Percentiles rank a stretch among this genome's conserved stretches.
Evolutionary conservation across 768 basidiomycete genomes (phyloP).

Genomic region (Cystoderma amianthinum): DNA sequence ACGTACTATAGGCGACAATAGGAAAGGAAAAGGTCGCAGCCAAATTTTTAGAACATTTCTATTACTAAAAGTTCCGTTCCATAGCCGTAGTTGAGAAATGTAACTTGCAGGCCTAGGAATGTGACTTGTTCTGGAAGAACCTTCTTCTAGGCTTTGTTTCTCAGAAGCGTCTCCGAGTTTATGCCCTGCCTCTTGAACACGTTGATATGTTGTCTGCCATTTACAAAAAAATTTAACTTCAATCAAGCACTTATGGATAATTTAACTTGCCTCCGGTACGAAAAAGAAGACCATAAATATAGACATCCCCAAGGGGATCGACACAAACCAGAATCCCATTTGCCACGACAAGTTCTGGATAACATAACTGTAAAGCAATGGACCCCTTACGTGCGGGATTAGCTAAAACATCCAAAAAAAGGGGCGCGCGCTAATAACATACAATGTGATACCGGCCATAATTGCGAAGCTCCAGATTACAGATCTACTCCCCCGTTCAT

Average conservation of each 20-base stretch:
- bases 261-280: conserved; percentile 28
- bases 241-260: background rate
- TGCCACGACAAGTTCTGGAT: conserved; percentile 34
- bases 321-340: conserved; percentile 42
- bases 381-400: conserved; percentile 19
- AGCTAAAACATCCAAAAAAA: background rate
- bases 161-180: conserved; percentile 3
- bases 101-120: conserved; percentile 16
- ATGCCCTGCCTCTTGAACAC: conserved; percentile 7
- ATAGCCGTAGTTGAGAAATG: conserved; percentile 25
- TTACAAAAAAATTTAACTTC: background rate
- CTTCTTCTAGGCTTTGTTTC: conserved; percentile 12
- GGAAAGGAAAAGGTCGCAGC: conserved; percentile 33
- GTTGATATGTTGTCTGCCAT: conserved; percentile 30
- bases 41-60: conserved; percentile 27
- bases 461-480: conserved; percentile 40
- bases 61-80: conserved; percentile 28
- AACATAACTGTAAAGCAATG: conserved; percentile 40
- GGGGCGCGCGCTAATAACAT: conserved; percentile 7
- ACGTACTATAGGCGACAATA: conserved; percentile 33
- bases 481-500: conserved; percentile 33
- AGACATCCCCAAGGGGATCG: conserved; percentile 30
- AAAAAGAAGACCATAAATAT: conserved; percentile 32
- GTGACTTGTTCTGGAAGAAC: conserved; percentile 5
- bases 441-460: conserved; percentile 34